Percentiles rank a stretch among this genome's conserved stretches.
These are phyloP conservation scores for Ormosia semicastrata DNA, from an alignment of 306 rosid genomes.

Conservation along the genomic window DNA sequence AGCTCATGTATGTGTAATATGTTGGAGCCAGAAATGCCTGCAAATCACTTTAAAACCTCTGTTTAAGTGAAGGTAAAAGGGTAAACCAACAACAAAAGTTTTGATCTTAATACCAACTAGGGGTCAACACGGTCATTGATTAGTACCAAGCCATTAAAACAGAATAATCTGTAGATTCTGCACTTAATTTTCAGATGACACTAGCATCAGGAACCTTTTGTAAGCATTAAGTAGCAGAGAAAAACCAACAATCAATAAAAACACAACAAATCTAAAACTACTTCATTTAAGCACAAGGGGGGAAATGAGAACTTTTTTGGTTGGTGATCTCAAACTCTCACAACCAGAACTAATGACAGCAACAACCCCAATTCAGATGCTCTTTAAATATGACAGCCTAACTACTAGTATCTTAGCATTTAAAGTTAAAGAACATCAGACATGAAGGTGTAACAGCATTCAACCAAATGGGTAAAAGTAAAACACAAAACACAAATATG, in stretches of 20 bases:
- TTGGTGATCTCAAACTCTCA: conserved; percentile 21
- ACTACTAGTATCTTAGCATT: conserved; percentile 36
- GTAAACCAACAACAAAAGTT: neutral
- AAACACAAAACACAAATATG: conserved; percentile 22
- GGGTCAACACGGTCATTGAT: neutral
- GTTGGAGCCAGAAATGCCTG: conserved; percentile 20
- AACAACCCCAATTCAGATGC: conserved; percentile 36
- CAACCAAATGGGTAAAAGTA: conserved; percentile 18
- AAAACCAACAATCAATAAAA: conserved; percentile 10
- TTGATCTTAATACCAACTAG: conserved; percentile 1
- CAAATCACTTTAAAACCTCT: conserved; percentile 25
- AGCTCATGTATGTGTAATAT: conserved; percentile 5
- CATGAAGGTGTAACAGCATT: conserved; percentile 28
- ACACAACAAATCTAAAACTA: conserved; percentile 21
- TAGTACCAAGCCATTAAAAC: conserved; percentile 20
- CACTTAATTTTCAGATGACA: conserved; percentile 20
- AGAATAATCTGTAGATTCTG: conserved; percentile 3
- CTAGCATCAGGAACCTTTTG: neutral
- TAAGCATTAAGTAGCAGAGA: conserved; percentile 9
- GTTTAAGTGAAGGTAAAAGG: conserved; percentile 13
- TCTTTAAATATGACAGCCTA: conserved; percentile 31
- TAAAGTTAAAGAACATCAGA: conserved; percentile 24
- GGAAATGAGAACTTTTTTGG: neutral
- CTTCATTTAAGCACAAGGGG: conserved; percentile 18
- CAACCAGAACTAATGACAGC: conserved; percentile 18